Evolutionary conservation across 2,329 filamentous ascomycete species (phyloP), one percentile per base, ranked within the genome.

Genomic region (Cytospora leucostoma): DNA sequence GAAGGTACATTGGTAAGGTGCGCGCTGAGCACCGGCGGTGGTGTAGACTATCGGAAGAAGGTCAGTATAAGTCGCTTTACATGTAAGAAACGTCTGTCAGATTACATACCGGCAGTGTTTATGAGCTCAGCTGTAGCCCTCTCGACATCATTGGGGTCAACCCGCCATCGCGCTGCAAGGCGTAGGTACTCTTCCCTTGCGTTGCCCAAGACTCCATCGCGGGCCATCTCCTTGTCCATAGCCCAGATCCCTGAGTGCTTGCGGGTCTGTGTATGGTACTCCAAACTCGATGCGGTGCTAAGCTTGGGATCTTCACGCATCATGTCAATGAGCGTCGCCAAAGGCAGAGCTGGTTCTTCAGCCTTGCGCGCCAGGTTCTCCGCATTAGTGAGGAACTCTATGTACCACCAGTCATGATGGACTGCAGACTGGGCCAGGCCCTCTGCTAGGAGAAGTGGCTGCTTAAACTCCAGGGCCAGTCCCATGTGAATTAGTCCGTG

Each of bases 391-490:
- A 58, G 56, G 21, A 50, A 58, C 27, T 58, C 38, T 27, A 34
- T 58, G 56, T 58, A 58, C 56, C 56, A 58, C 56, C 56, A 58
- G 56, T 58, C 56, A 33, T 58, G 56, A 21, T 58, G 56, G 38
- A 58, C 56, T n/a, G 56, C 56, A 50, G 56, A 49, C 56, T 58
- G 56, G n/a, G 56, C 56, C 44, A 58, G 27, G 38, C 56, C 56
- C 40, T 58, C 56, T 1, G 56, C 56, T n/a, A 58, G 56, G 27
- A 58, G 56, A 33, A 58, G 38, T 33, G 56, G 56, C n/a, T 58
- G 56, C 38, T 50, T 49, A 38, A 58, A 58, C 38, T 58, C 56
- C 12, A 58, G 56, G 27, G 19, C 56, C 38, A 58, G 44, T 17
- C 56, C 56, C 38, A 58, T 58, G 38, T 58, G 56, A 11, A 58